Base-by-base conservation (phyloP, 2,329 filamentous ascomycete genomes). In the Xylariaceae sp. region DNA sequence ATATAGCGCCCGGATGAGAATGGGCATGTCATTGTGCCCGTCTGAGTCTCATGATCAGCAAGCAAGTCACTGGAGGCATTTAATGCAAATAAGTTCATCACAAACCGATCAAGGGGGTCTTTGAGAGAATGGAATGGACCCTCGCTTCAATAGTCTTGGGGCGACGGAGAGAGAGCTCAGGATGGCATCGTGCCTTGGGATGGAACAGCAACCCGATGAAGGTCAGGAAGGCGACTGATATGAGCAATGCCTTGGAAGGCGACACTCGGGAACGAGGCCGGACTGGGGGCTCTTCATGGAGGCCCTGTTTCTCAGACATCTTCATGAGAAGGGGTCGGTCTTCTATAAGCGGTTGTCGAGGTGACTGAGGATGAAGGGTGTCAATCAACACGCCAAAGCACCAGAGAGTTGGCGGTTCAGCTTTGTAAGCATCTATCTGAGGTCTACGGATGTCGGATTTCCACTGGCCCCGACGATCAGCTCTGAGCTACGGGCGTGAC, bases 21-120 rank as follows among this genome's bases (percentile, higher is more conserved):
- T 87, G 18, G 93, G 83, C 53, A 97, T 80, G 72, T 97, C 93
- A 75, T 96, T 88, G 72, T 97, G 92, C 0, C 92, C 92, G 73
- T 97, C 92, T 92, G 64, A 1, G 1, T 47, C 17, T 51, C 41
- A 51, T 5, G 59, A 56, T 66, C 10, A 71, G 67, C 45, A 55
- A 57, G n/a, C 5, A 41, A 8, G 9, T 45, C 13, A 35, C 45
- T 9, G 9, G 8, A 4, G 17, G 41, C 30, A 18, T 30, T 18
- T 10, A 15, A 3, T 51, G 23, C 13, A 15, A 6, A 15, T 39
- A 15, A 11, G 3, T 8, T 13, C 13, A 37, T 11, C 47, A 62
- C 62, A 48, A 17, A 82, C 80, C 80, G 61, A 83, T 82, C 65
- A 83, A 69, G 1, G 80, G 80, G 1, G 75, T 80, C 4, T 71